These are phyloP conservation scores for Acacia pycnantha DNA, from an alignment of 331 rosid species.

Conservation along the genomic window DNA sequence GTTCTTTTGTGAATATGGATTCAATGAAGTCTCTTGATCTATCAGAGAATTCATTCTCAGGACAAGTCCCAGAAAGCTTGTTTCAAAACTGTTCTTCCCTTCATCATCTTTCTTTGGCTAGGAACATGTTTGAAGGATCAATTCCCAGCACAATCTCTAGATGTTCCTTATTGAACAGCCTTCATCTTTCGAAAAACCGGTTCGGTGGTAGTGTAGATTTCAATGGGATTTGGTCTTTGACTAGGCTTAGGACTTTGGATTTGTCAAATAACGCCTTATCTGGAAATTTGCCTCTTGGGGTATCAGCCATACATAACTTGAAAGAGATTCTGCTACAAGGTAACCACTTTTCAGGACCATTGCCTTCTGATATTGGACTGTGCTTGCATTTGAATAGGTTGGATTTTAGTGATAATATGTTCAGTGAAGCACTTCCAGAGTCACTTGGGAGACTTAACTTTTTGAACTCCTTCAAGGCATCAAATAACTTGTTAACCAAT, in stretches of 20 bases:
- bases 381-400: slow-evolving; percentile 61
- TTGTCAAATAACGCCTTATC: slow-evolving; percentile 72
- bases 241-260: slow-evolving; percentile 69
- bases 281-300: slow-evolving; percentile 57
- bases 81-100: slow-evolving; percentile 53
- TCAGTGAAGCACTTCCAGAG: slow-evolving; percentile 53
- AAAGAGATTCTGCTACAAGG: slow-evolving; percentile 55
- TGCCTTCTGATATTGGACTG: slow-evolving; percentile 75
- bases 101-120: slow-evolving; percentile 56
- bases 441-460: slow-evolving; percentile 52
- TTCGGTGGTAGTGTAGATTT: slow-evolving; percentile 64
- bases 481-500: slow-evolving; percentile 50
- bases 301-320: slow-evolving; percentile 69
- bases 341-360: slow-evolving; percentile 71
- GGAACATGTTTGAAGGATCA: slow-evolving; percentile 65
- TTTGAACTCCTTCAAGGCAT: slow-evolving; percentile 41
- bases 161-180: slow-evolving; percentile 57
- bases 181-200: slow-evolving; percentile 62
- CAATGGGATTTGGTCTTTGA: slow-evolving; percentile 59
- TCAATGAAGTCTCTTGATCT: slow-evolving; percentile 66
- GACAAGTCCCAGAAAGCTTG: slow-evolving; percentile 49
- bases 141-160: slow-evolving; percentile 60
- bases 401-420: slow-evolving; percentile 60
- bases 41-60: slow-evolving; percentile 69
- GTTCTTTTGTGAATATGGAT: slow-evolving; percentile 51